Percentiles rank a stretch among this genome's conserved stretches.
Conservation (phyloP, 2,329 filamentous ascomycete species). For the Aspergillus tanneri region DNA sequence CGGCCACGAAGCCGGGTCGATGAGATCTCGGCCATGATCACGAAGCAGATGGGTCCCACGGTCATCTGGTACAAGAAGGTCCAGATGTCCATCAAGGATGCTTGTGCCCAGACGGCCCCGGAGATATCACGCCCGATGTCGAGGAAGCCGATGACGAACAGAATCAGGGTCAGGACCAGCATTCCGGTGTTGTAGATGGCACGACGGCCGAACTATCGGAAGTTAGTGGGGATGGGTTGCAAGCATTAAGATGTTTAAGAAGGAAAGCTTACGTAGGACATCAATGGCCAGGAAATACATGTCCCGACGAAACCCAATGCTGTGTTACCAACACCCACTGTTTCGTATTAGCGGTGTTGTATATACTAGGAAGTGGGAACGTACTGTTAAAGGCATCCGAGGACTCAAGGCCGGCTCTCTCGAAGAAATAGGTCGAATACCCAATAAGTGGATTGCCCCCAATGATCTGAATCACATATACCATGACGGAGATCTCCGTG, state of each 20-base stretch:
- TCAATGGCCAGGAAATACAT: slow-evolving; percentile 40
- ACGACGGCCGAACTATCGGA: too few species aligned
- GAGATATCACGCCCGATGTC: slow-evolving; percentile 36
- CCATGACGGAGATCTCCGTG: slow-evolving; percentile 45
- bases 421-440: slow-evolving; percentile 49
- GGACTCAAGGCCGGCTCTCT: slow-evolving; percentile 37
- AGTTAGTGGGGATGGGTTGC: too few species aligned
- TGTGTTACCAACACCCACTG: slow-evolving; percentile 42
- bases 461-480: too few species aligned
- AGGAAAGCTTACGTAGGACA: slow-evolving; percentile 35
- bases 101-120: slow-evolving; percentile 39
- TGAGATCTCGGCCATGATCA: slow-evolving; percentile 52
- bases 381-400: slow-evolving; percentile 36
- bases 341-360: too few species aligned
- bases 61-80: slow-evolving; percentile 53
- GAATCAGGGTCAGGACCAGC: slow-evolving; percentile 29
- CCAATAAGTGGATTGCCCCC: too few species aligned
- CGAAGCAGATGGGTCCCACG: slow-evolving; percentile 54
- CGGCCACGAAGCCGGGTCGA: slow-evolving; percentile 53
- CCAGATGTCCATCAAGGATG: slow-evolving; percentile 31
- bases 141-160: slow-evolving; percentile 40
- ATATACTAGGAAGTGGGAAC: too few species aligned
- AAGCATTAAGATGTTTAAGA: too few species aligned
- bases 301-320: slow-evolving; percentile 45
- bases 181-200: slow-evolving; percentile 29